These are phyloP conservation scores for Penicillium desertorum DNA, from an alignment of 495 filamentous ascomycete genomes.

Conservation along the genomic window DNA sequence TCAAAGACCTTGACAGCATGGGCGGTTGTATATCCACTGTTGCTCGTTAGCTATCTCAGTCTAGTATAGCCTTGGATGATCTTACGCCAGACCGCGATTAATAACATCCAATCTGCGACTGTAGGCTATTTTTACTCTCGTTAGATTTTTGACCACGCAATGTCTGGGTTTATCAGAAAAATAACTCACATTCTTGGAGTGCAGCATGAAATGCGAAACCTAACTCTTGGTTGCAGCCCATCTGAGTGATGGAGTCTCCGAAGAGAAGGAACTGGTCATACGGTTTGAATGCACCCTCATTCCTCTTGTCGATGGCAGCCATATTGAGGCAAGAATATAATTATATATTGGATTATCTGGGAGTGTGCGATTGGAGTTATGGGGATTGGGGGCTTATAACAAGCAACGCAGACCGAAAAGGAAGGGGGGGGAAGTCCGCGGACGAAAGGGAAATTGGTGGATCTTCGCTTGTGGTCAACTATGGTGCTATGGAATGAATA, in stretches of 20 bases:
- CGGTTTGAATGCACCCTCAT: constrained; percentile 32
- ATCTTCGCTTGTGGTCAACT: constrained; percentile 3
- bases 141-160: constrained; percentile 1
- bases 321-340: background rate
- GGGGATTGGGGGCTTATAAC: constrained; percentile 6
- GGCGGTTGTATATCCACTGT: constrained; percentile 68
- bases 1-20: constrained; percentile 61
- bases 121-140: constrained; percentile 48
- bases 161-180: background rate
- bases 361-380: background rate
- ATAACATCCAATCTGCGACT: constrained; percentile 65
- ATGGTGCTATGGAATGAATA: background rate
- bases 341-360: background rate
- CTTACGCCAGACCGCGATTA: constrained; percentile 63
- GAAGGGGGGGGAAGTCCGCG: constrained; percentile 23
- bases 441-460: constrained; percentile 23
- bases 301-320: background rate
- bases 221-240: constrained; percentile 52
- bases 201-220: constrained; percentile 72
- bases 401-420: background rate
- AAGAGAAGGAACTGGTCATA: constrained; percentile 76
- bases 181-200: constrained; percentile 63
- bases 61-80: background rate
- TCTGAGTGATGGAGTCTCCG: constrained; percentile 77
- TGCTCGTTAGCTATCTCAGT: background rate